These are phyloP conservation scores for Trichoderma lentiforme DNA, from an alignment of 2,329 filamentous ascomycete species.

Conservation along the genomic window DNA sequence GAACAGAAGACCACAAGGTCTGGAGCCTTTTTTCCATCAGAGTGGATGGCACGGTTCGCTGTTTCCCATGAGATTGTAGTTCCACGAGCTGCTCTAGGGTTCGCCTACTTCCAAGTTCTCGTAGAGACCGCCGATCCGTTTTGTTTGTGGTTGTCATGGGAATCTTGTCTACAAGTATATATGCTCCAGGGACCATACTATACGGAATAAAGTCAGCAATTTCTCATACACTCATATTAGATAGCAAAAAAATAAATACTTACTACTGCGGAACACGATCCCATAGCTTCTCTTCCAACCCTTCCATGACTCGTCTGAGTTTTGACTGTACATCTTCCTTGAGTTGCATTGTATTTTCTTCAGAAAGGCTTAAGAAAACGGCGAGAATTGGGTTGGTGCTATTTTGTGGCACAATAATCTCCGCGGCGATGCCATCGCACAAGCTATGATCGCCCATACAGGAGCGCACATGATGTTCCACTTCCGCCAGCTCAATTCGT, in stretches of 20 bases:
- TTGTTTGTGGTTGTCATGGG: slow-evolving; percentile 14
- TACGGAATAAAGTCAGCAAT: background rate
- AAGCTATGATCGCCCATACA: background rate
- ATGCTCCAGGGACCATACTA: slow-evolving; percentile 14
- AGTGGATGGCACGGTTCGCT: background rate
- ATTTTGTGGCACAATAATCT: slow-evolving; percentile 7
- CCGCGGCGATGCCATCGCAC: slow-evolving; percentile 5
- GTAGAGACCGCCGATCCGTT: background rate
- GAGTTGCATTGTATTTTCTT: background rate
- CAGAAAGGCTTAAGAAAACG: slow-evolving; percentile 3
- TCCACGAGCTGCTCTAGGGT: slow-evolving; percentile 4
- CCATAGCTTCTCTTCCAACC: slow-evolving; percentile 1
- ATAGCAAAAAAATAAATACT: background rate
- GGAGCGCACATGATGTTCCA: slow-evolving; percentile 10
- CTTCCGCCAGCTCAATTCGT: slow-evolving; percentile 11
- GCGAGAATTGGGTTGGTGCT: slow-evolving; percentile 8
- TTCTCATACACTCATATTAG: background rate
- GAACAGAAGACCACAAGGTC: background rate
- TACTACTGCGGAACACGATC: slow-evolving; percentile 14
- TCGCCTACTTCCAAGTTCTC: slow-evolving; percentile 1
- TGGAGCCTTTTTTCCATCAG: background rate
- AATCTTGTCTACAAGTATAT: slow-evolving; percentile 1
- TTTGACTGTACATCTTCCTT: background rate
- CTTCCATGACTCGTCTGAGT: background rate
- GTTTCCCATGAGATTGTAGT: background rate